phyloP scores from a whole-genome alignment of 495 filamentous ascomycete species.

The Daldinia concentrica region DNA sequence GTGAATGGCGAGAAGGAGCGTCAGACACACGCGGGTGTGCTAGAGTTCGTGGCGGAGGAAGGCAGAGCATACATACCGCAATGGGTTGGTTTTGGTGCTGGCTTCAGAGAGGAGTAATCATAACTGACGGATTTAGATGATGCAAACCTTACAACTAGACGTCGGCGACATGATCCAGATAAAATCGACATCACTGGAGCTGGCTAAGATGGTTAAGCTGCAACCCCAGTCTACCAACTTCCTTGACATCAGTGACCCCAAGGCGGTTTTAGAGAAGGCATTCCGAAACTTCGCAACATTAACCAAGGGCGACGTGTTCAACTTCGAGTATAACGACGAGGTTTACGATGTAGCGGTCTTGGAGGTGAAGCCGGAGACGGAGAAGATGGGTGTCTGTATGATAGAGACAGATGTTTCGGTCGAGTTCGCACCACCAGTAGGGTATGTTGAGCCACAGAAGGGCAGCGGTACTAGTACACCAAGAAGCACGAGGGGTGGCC shows the following conservation, averaged over 20 bases:
- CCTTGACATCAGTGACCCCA: slow-evolving; percentile 95
- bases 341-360: slow-evolving; percentile 91
- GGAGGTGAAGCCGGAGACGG: slow-evolving; percentile 84
- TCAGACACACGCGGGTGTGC: slow-evolving; percentile 89
- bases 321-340: slow-evolving; percentile 93
- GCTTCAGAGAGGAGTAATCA: slow-evolving; percentile 10
- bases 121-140: slow-evolving; percentile 69
- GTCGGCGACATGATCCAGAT: slow-evolving; percentile 94
- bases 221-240: slow-evolving; percentile 92
- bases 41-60: slow-evolving; percentile 98
- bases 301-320: slow-evolving; percentile 91
- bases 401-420: slow-evolving; percentile 95
- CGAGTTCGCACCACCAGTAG: slow-evolving; percentile 92
- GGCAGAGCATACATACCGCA: slow-evolving; percentile 94
- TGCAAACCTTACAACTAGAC: slow-evolving; percentile 88
- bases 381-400: slow-evolving; percentile 85
- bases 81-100: slow-evolving; percentile 71
- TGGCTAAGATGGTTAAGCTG: slow-evolving; percentile 91
- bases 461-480: slow-evolving; percentile 70
- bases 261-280: slow-evolving; percentile 95
- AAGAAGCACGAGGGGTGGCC: slow-evolving; percentile 58
- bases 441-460: slow-evolving; percentile 84
- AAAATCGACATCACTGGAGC: slow-evolving; percentile 89
- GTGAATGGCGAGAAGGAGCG: slow-evolving; percentile 82
- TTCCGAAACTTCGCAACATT: slow-evolving; percentile 95